Evolutionary conservation across 2,329 filamentous ascomycete genomes (phyloP), one percentile per base, ranked within the genome.

Genomic region (Aspergillus latus): DNA sequence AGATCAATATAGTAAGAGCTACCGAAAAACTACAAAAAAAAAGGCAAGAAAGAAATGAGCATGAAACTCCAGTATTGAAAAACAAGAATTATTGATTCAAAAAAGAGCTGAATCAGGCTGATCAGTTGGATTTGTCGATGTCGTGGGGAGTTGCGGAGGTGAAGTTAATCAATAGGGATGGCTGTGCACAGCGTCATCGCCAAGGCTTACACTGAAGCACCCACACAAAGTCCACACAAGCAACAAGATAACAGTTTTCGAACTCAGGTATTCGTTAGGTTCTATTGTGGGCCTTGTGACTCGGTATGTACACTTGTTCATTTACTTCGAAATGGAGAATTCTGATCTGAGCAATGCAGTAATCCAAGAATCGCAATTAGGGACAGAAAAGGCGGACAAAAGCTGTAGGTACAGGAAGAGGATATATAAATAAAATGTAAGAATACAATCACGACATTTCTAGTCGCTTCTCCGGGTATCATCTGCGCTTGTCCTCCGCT

Each of bases 151-250:
- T 56, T 58, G 59, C 55, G 55, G 55, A 52, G 62, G 57, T 49
- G 54, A 49, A 52, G 44, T 49, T 52, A 45, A 57, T 52, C 49
- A 60, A 55, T 55, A 61, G 58, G 56, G 21, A 21, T 21, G 21
- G 21, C 21, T 21, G 51, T 36, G 39, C 52, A 49, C 63, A 57
- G 62, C 62, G 62, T 65, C 62, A 65, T 64, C 59, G 60, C 56
- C 50, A 52, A 52, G 50, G 45, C 42, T 36, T 34, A 21, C 40
- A n/a, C 16, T 50, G 5, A 40, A 39, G 21, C 21, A 49, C 32
- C 13, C 34, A 36, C 34, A 21, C 21, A 21, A 21, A 21, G 21
- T 21, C 21, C 21, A 21, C 21, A 21, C 21, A 21, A 21, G 21
- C 21, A 21, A 21, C 21, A 21, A 21, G 21, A 21, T 21, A 21